Evolutionary conservation across 2,329 filamentous ascomycete genomes (phyloP), one percentile per base, ranked within the genome.

Genomic region (Chaetomiaceae sp.): DNA sequence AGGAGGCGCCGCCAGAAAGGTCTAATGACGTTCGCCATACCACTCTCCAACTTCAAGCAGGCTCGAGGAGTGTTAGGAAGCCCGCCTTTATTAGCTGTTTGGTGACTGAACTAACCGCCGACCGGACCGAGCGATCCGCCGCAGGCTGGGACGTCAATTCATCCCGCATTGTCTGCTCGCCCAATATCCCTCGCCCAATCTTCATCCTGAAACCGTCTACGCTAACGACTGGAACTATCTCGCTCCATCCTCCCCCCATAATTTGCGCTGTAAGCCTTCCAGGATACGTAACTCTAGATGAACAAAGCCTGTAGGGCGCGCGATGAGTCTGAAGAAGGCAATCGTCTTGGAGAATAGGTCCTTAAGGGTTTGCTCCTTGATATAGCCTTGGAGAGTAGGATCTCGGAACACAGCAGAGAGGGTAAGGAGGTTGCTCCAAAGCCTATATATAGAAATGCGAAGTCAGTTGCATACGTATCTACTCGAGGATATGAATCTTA

Each of bases 371-470:
- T 77, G 68, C 44, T 73, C 70, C 3, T 82, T 69, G 19, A 95
- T 77, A 29, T 83, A 79, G 5, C 73, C 67, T 5, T 72, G 71
- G 1, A 95, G 78, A 23, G 78, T 71, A 4, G 75, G 78, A 44
- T 92, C 88, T 57, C 79, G 81, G 69, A 84, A 91, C 3, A 87
- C 88, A 1, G 92, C 91, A 23, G 89, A 84, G 2, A 99, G 81
- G n/a, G 95, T 89, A 45, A 97, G 77, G 65, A 96, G 82, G 67
- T 97, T 97, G 54, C 94, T 92, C 75, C 95, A 99, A 89, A 97
- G 94, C 6, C 91, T 47, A 33, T 49, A 19, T 19, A 5, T n/a
- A n/a, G 25, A 5, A 27, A 5, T 23, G 29, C 51, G 6, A 47
- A 29, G 25, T 27, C 25, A 27, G 25, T 6, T 9, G 25, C 25